phyloP scores from a whole-genome alignment of 176 grass and related monocot species.

The Ensete glaucum region DNA sequence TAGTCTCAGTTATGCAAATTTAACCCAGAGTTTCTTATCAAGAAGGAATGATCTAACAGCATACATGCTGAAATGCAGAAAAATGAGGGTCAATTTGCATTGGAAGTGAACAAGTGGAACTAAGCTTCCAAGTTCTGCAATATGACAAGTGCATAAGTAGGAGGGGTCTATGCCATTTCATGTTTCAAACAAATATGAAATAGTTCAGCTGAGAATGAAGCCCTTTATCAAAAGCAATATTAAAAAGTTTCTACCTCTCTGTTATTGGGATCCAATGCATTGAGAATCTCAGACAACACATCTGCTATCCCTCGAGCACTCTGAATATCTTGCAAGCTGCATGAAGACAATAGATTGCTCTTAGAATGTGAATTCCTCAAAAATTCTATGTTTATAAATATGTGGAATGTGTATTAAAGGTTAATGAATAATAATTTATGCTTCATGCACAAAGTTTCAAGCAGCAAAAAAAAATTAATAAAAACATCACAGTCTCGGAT shows the following conservation, averaged over 20 bases:
- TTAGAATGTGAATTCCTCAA: not conserved
- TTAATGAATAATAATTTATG: too few relatives aligned
- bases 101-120: not conserved
- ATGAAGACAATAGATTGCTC: not conserved
- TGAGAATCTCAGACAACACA: constrained; percentile 88
- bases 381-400: not conserved
- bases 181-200: not conserved
- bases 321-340: constrained; percentile 81
- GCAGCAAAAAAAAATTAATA: not conserved
- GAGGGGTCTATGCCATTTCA: not conserved
- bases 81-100: not conserved
- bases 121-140: not conserved
- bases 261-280: constrained; percentile 83
- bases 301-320: constrained; percentile 88
- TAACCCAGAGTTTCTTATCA: too few relatives aligned
- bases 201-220: not conserved
- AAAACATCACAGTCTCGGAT: not conserved
- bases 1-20: too few relatives aligned
- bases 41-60: too few relatives aligned
- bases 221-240: constrained; percentile 15
- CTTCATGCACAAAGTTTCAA: too few relatives aligned
- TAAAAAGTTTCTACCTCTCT: constrained; percentile 45
- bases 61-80: not conserved
- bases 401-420: not conserved
- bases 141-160: not conserved